Percentiles rank a stretch among this genome's conserved stretches.
These are phyloP conservation scores for Parastagonospora nodorum DNA, from an alignment of 2,329 filamentous ascomycete genomes.

Conservation along the genomic window DNA sequence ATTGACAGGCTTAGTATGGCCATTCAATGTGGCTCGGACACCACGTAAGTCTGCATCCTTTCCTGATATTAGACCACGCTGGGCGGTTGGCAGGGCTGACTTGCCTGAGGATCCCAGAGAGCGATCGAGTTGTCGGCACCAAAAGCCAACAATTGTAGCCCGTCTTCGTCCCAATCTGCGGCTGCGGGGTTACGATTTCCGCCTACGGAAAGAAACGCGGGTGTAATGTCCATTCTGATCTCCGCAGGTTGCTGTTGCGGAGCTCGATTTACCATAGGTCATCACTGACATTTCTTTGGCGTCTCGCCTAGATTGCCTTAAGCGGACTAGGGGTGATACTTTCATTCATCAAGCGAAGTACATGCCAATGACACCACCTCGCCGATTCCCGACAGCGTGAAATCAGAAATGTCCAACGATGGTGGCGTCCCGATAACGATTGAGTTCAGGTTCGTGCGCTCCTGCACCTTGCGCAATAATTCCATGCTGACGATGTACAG, in stretches of 20 bases:
- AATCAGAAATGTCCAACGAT: conserved; percentile 22
- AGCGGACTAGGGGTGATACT: conserved; percentile 13
- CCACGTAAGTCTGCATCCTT: conserved; percentile 59
- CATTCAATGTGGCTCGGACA: conserved; percentile 69
- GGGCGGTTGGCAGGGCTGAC: conserved; percentile 34
- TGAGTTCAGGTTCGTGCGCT: conserved; percentile 70
- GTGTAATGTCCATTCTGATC: conserved; percentile 35
- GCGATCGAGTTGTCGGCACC: conserved; percentile 89
- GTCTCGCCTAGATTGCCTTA: conserved; percentile 30
- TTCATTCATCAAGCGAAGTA: conserved; percentile 9
- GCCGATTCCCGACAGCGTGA: conserved; percentile 9
- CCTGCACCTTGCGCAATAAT: not conserved
- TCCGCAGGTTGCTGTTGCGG: conserved; percentile 15
- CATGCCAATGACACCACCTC: not conserved
- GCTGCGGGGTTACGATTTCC: conserved; percentile 89
- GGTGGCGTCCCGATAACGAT: conserved; percentile 65
- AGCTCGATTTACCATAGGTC: conserved; percentile 23
- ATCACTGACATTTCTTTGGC: conserved; percentile 34
- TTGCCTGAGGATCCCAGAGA: conserved; percentile 80
- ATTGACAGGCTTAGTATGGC: conserved; percentile 81
- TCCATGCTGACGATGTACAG: conserved; percentile 47
- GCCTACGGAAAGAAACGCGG: conserved; percentile 71
- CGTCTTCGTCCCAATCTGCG: conserved; percentile 79
- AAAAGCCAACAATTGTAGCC: conserved; percentile 76
- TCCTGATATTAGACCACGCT: conserved; percentile 13